Base-by-base conservation (phyloP, 768 basidiomycete species). In the Naganishia antarctica region DNA sequence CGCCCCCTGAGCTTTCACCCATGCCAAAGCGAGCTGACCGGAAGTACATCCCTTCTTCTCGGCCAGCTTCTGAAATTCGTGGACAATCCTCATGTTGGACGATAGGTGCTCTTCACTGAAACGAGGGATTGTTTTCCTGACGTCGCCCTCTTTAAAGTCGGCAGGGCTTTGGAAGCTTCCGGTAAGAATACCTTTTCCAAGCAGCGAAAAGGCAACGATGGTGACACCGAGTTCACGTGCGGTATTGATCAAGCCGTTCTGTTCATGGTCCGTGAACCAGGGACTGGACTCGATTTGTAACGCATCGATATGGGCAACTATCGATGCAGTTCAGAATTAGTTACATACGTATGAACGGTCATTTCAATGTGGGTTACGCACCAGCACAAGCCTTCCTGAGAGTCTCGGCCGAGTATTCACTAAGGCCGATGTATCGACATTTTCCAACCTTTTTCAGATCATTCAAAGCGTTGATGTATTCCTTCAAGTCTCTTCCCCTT, bases 221-320 rank as follows among this genome's bases (percentile, higher is more conserved):
- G 74, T 67, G 28, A 82, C 74, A 29, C 80, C 81, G 21, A 81
- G 74, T 66, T 82, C 81, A 16, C 75, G 71, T 3, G 78, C 78
- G 16, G 78, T 66, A 13, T 74, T 70, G 61, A 76, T 72, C 11
- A 74, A 48, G 11, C 73, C 76, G 63, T 68, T 70, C n/a, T 69
- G 46, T 65, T 70, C 77, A 23, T 74, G 78, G 31, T 79, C 72
- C 43, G 68, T 65, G 58, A 26, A 70, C 68, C 69, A 77, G 47
- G 72, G 73, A 3, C 72, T 73, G 67, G 73, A 76, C 48, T 78
- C 76, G 65, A 76, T 69, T 53, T 76, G 73, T 16, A 74, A 58
- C 11, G 71, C 70, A 57, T 72, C 73, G 61, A 74, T 75, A 18
- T 73, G 59, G 21, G 69, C 72, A 57, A 70, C 70, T 72, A 51